phyloP scores from a whole-genome alignment of 2,329 filamentous ascomycete genomes.

The Elsinoe batatas region DNA sequence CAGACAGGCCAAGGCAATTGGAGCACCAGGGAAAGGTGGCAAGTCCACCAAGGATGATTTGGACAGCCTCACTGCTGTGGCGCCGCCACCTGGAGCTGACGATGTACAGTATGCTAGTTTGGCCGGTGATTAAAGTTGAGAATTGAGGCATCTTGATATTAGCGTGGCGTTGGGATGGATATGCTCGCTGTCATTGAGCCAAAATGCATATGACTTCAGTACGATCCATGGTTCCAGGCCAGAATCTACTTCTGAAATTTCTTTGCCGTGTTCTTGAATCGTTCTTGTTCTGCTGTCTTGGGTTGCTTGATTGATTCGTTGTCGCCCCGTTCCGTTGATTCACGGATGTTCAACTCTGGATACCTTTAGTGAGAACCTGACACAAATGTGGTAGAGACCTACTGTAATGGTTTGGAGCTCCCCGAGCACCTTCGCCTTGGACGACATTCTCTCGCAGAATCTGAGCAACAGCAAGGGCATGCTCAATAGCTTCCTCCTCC shows the following conservation, averaged over 20 bases:
- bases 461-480: slow-evolving; percentile 72
- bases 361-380: slow-evolving; percentile 8
- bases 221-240: not conserved
- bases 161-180: slow-evolving; percentile 15
- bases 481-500: slow-evolving; percentile 55
- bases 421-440: slow-evolving; percentile 48
- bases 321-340: slow-evolving; percentile 82
- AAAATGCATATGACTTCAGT: not conserved
- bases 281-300: not conserved
- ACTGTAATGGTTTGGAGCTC: slow-evolving; percentile 14
- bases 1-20: slow-evolving; percentile 22
- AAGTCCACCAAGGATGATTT: slow-evolving; percentile 32
- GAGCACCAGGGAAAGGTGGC: slow-evolving; percentile 27
- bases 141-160: not conserved
- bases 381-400: slow-evolving; percentile 1
- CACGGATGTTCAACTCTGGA: slow-evolving; percentile 75
- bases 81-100: slow-evolving; percentile 63
- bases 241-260: slow-evolving; percentile 27
- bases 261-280: slow-evolving; percentile 33
- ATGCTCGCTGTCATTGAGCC: not conserved
- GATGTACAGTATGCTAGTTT: slow-evolving; percentile 79
- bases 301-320: slow-evolving; percentile 72
- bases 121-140: slow-evolving; percentile 56
- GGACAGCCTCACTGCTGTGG: slow-evolving; percentile 44
- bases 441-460: slow-evolving; percentile 79